These are phyloP conservation scores for Trichosporon coremiiforme DNA, from an alignment of 1,284 basidiomycete species.

Conservation along the genomic window DNA sequence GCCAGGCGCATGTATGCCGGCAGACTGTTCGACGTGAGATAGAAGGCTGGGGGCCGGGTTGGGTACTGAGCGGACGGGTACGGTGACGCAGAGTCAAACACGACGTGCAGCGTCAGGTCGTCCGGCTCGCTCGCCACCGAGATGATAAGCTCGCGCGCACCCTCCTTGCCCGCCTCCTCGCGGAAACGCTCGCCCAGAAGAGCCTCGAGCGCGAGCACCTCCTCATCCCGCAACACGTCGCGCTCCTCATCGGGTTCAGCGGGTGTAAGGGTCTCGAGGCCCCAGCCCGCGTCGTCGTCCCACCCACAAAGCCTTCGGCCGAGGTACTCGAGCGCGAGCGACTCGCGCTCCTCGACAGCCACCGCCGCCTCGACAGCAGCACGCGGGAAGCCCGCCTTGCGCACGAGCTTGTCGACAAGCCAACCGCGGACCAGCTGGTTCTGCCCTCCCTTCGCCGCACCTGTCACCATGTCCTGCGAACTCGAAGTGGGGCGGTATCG, in stretches of 20 bases:
- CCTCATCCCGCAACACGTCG: slow-evolving; percentile 66
- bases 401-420: slow-evolving; percentile 78
- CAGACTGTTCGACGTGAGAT: slow-evolving; percentile 69
- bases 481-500: slow-evolving; percentile 73
- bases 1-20: slow-evolving; percentile 84
- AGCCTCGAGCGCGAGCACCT: slow-evolving; percentile 65
- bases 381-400: slow-evolving; percentile 80
- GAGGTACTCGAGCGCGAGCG: slow-evolving; percentile 53
- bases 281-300: slow-evolving; percentile 56
- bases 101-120: slow-evolving; percentile 68
- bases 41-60: slow-evolving; percentile 69
- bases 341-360: slow-evolving; percentile 44
- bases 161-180: slow-evolving; percentile 52
- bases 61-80: slow-evolving; percentile 61
- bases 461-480: slow-evolving; percentile 64
- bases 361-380: slow-evolving; percentile 67
- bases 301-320: slow-evolving; percentile 55
- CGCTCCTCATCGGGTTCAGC: slow-evolving; percentile 57
- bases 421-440: slow-evolving; percentile 75
- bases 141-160: slow-evolving; percentile 14
- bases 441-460: slow-evolving; percentile 53
- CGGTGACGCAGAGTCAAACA: slow-evolving; percentile 62
- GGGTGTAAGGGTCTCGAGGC: slow-evolving; percentile 57
- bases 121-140: slow-evolving; percentile 55
- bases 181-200: slow-evolving; percentile 59